phyloP scores from a whole-genome alignment of 345 rosid species.

The Ricinus communis region DNA sequence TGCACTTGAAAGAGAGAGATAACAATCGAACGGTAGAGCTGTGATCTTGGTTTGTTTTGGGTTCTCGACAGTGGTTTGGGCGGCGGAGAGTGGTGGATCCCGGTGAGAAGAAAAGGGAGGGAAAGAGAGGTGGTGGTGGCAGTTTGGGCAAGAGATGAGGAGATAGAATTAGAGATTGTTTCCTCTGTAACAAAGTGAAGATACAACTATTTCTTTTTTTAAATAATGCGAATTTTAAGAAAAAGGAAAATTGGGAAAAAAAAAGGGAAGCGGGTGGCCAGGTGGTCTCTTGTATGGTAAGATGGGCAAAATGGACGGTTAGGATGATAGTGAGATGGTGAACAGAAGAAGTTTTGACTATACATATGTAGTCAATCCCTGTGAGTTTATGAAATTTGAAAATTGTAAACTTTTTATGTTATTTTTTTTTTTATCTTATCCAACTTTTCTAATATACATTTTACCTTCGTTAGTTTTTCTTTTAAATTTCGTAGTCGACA shows the following conservation, averaged over 20 bases:
- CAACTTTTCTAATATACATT: too few relatives aligned
- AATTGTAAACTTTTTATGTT: too few relatives aligned
- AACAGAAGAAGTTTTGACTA: neutral
- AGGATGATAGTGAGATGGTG: neutral
- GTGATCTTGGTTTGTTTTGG: neutral
- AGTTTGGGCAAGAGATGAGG: slow-evolving; percentile 16
- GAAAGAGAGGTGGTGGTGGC: slow-evolving; percentile 24
- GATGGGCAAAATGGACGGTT: neutral
- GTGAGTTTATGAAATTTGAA: too few relatives aligned
- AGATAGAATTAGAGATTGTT: slow-evolving; percentile 11
- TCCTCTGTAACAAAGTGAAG: neutral
- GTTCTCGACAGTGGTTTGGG: neutral
- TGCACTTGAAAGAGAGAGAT: neutral
- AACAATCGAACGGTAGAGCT: too few relatives aligned
- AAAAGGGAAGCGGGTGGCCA: too few relatives aligned
- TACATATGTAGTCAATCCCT: too few relatives aligned
- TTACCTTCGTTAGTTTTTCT: too few relatives aligned
- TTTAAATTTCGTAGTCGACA: too few relatives aligned
- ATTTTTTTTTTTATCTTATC: too few relatives aligned
- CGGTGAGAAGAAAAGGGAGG: slow-evolving; percentile 17
- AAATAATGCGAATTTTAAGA: neutral
- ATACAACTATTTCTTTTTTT: neutral
- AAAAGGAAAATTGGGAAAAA: too few relatives aligned
- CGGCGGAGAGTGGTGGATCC: slow-evolving; percentile 31
- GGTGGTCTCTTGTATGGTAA: neutral